Percentiles rank a stretch among this genome's conserved stretches.
Evolutionary conservation across 352 stramenopile genomes (phyloP).

Genomic region (Blastocystis sp.): DNA sequence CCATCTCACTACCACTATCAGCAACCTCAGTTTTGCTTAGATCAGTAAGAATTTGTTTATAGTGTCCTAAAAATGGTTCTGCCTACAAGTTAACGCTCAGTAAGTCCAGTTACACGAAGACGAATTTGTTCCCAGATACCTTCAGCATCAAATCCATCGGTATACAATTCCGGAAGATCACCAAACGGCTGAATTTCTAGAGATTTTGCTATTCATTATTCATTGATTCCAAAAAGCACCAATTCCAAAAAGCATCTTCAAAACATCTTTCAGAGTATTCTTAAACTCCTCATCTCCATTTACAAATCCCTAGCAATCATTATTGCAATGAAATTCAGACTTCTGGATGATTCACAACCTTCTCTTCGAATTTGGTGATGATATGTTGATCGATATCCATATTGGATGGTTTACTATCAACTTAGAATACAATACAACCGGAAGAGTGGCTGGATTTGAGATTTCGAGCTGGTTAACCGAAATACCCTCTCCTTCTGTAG

Average conservation of each 20-base stretch:
- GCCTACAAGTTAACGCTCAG: not conserved
- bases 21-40: not conserved
- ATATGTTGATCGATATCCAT: slow-evolving; percentile 23
- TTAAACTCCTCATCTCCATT: slow-evolving; percentile 32
- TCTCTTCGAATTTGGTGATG: slow-evolving; percentile 27
- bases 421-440: not conserved
- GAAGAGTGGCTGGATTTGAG: not conserved
- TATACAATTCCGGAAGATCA: slow-evolving; percentile 38
- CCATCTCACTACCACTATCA: not conserved
- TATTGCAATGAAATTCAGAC: not conserved
- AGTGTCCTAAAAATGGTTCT: slow-evolving; percentile 18
- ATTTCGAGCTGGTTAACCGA: not conserved
- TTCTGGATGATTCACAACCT: slow-evolving; percentile 45
- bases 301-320: not conserved
- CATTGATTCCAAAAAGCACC: not conserved
- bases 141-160: slow-evolving; percentile 58
- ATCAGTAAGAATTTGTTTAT: slow-evolving; percentile 6
- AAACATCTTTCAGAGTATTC: not conserved
- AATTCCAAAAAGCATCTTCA: slow-evolving; percentile 41
- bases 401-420: not conserved
- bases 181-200: slow-evolving; percentile 14
- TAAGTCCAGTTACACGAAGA: not conserved
- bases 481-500: not conserved
- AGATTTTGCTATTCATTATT: not conserved
- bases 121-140: slow-evolving; percentile 37